Evolutionary conservation across 2,329 filamentous ascomycete species (phyloP).

Genomic region (Pseudopyricularia javanii): DNA sequence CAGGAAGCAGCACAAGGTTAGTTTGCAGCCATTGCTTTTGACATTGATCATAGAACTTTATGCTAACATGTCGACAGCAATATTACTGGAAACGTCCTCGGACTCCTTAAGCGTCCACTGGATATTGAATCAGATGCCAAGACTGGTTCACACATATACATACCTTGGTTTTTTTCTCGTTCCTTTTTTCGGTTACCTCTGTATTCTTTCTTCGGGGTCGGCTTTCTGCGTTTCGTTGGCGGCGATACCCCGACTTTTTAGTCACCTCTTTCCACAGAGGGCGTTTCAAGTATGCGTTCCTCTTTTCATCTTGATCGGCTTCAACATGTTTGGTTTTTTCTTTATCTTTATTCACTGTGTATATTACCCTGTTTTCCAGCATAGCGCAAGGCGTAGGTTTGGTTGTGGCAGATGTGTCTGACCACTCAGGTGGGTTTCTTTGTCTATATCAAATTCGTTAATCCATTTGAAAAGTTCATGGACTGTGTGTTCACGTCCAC

Average conservation of each 20-base stretch:
- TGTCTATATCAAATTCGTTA: background rate
- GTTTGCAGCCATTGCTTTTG: constrained; percentile 10
- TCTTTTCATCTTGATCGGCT: background rate
- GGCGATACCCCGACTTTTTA: background rate
- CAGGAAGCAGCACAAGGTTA: constrained; percentile 94
- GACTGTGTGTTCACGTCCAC: background rate
- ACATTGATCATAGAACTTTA: background rate
- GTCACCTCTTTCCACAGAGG: background rate
- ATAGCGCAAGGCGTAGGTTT: constrained; percentile 14
- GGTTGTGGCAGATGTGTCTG: background rate
- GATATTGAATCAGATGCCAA: background rate
- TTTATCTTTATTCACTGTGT: constrained; percentile 1
- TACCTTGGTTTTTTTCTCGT: background rate
- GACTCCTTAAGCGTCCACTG: constrained; percentile 31
- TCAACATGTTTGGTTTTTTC: background rate
- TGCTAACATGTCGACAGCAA: constrained; percentile 33
- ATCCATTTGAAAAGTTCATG: background rate
- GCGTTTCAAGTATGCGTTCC: background rate
- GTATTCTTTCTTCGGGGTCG: background rate
- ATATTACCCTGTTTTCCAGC: constrained; percentile 5
- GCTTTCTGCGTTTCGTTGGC: background rate
- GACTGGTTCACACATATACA: no score
- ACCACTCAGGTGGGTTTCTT: background rate
- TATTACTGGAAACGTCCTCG: constrained; percentile 57
- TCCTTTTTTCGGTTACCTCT: background rate